Evolutionary conservation across 2,329 filamentous ascomycete species (phyloP).

Genomic region (Cordyceps farinosa): DNA sequence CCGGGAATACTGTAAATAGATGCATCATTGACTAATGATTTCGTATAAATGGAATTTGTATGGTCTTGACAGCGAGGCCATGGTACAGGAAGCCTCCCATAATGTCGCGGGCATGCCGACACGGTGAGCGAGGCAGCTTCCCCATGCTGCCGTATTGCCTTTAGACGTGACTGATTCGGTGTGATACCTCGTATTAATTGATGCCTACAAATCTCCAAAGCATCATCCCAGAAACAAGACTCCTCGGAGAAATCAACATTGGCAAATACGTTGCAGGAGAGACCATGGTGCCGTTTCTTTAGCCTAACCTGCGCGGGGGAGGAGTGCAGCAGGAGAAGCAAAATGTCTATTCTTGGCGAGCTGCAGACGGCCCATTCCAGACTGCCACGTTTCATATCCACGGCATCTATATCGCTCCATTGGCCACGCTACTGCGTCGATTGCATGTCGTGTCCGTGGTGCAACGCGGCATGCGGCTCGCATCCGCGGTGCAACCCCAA

Average conservation of each 20-base stretch:
- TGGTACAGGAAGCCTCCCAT: neutral
- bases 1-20: neutral
- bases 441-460: constrained; percentile 14
- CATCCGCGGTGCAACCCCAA: constrained; percentile 2
- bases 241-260: neutral
- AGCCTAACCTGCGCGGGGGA: neutral
- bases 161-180: constrained; percentile 7
- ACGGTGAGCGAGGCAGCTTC: neutral
- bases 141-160: neutral
- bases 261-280: neutral
- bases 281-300: constrained; percentile 5
- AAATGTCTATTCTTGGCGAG: neutral
- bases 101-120: neutral
- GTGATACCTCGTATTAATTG: constrained; percentile 7
- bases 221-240: neutral
- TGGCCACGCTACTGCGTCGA: neutral
- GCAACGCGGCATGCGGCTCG: constrained; percentile 12
- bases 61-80: neutral
- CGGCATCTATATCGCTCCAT: neutral
- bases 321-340: neutral
- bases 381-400: constrained; percentile 15
- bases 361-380: neutral
- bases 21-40: neutral
- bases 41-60: neutral
- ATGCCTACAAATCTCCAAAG: neutral